phyloP scores from a whole-genome alignment of 2,329 filamentous ascomycete genomes.

The Tympanopsis confertula region DNA sequence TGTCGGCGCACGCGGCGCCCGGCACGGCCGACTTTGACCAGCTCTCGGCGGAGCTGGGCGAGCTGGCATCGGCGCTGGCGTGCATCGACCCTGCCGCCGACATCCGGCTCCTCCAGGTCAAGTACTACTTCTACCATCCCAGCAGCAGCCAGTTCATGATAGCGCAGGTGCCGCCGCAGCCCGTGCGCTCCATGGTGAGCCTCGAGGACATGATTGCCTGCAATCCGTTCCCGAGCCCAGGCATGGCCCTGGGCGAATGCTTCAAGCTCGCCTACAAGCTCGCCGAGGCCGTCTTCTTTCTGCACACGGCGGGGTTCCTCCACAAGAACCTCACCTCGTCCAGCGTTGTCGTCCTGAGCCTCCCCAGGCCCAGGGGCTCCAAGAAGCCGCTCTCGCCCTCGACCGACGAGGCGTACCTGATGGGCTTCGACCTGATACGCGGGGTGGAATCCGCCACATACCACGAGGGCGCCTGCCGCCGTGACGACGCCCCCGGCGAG shows the following conservation, averaged over 20 bases:
- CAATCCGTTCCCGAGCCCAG: no score
- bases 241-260: no score
- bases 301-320: no score
- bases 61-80: neutral
- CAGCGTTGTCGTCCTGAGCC: slow-evolving; percentile 2
- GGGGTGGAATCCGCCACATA: no score
- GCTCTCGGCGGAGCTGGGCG: neutral
- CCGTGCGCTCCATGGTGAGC: neutral
- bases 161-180: slow-evolving; percentile 1
- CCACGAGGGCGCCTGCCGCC: no score
- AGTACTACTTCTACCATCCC: slow-evolving; percentile 2
- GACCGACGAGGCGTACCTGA: slow-evolving; percentile 2
- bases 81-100: slow-evolving; percentile 1
- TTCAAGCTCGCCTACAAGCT: no score
- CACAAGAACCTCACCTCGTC: slow-evolving; percentile 2
- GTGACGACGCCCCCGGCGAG: no score
- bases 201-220: slow-evolving; percentile 1
- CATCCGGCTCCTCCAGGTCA: slow-evolving; percentile 1
- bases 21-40: neutral
- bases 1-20: neutral
- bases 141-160: slow-evolving; percentile 2
- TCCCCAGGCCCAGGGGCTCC: slow-evolving; percentile 1
- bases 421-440: no score
- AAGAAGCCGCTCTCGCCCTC: neutral
- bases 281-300: no score